Evolutionary conservation across 2,329 filamentous ascomycete species (phyloP).

Genomic region (Zymoseptoria brevis): DNA sequence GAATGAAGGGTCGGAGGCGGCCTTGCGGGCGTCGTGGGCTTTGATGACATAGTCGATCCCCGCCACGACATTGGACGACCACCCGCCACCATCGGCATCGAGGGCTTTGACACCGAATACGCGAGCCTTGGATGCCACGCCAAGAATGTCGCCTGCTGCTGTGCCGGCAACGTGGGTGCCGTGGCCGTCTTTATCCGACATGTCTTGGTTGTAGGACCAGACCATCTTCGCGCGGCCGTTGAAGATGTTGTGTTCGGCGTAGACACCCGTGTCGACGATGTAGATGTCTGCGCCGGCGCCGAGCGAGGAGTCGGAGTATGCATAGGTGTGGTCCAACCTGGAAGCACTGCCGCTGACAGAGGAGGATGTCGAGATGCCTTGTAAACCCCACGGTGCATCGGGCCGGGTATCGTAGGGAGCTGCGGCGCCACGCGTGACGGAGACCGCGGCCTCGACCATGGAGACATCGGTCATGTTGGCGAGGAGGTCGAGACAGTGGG

Average conservation of each 20-base stretch:
- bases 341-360: constrained; percentile 20
- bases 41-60: constrained; percentile 43
- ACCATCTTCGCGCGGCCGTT: constrained; percentile 35
- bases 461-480: constrained; percentile 34
- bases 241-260: constrained; percentile 39
- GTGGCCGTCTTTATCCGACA: constrained; percentile 39
- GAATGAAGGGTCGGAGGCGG: constrained; percentile 25
- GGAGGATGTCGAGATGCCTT: constrained; percentile 35
- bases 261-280: constrained; percentile 43
- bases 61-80: constrained; percentile 39
- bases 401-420: constrained; percentile 20
- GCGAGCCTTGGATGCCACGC: constrained; percentile 43
- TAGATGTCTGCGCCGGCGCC: constrained; percentile 42
- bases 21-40: constrained; percentile 37
- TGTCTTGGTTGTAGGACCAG: constrained; percentile 32
- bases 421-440: constrained; percentile 17
- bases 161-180: constrained; percentile 43
- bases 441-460: constrained; percentile 34
- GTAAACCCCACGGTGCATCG: constrained; percentile 40
- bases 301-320: constrained; percentile 29
- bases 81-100: constrained; percentile 39
- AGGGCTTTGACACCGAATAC: constrained; percentile 47
- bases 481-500: constrained; percentile 33
- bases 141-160: constrained; percentile 37
- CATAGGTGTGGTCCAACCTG: constrained; percentile 37